A percentile compares a stretch with the other conserved stretches of the same genome.
phyloP scores from a whole-genome alignment of 768 basidiomycete genomes.

The Glaciozyma martinii region DNA sequence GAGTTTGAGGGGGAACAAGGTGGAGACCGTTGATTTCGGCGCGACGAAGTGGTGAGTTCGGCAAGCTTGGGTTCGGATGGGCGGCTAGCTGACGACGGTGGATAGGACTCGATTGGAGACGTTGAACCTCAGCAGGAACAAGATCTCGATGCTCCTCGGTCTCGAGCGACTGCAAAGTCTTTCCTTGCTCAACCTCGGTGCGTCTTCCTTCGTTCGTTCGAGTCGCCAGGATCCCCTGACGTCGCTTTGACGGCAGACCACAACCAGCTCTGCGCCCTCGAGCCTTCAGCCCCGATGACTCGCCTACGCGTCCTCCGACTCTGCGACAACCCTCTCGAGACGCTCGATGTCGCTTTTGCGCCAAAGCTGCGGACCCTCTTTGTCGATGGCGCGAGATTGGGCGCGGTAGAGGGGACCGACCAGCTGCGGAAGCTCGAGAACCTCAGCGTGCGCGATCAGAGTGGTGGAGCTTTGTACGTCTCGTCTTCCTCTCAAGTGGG shows the following conservation, averaged over 20 bases:
- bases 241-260: constrained; percentile 49
- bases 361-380: constrained; percentile 78
- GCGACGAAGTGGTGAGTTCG: constrained; percentile 60
- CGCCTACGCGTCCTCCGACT: constrained; percentile 73
- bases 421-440: constrained; percentile 70
- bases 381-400: constrained; percentile 66
- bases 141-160: constrained; percentile 52
- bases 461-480: constrained; percentile 54
- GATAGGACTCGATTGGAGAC: constrained; percentile 53
- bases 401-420: constrained; percentile 40
- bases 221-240: not conserved
- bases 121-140: constrained; percentile 71
- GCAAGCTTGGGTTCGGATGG: not conserved
- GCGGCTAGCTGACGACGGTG: not conserved
- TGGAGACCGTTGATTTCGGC: constrained; percentile 55
- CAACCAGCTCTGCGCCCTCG: constrained; percentile 56
- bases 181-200: constrained; percentile 73
- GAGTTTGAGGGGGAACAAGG: constrained; percentile 64
- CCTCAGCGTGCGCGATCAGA: constrained; percentile 82
- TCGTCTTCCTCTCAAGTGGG: not conserved
- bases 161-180: constrained; percentile 48
- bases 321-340: constrained; percentile 67
- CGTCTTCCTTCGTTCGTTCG: constrained; percentile 36
- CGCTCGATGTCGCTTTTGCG: constrained; percentile 55
- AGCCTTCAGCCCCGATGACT: constrained; percentile 44